Percentiles rank a stretch among this genome's conserved stretches.
Evolutionary conservation across 2,329 filamentous ascomycete species (phyloP).

Genomic region (Penicillium aurantiogriseum): DNA sequence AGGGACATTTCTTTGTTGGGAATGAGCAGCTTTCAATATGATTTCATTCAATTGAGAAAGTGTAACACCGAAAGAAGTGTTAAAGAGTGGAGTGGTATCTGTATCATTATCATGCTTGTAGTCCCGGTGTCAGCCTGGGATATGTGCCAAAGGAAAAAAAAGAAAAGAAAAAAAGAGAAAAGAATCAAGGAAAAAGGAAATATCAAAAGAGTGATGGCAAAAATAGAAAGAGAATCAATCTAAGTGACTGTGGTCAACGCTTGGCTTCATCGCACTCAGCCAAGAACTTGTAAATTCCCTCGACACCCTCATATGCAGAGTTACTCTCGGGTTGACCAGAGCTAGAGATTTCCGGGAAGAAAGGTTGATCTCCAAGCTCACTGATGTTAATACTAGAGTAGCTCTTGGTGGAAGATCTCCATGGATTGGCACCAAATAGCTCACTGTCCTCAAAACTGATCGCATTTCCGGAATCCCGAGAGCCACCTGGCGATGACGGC

Average conservation of each 20-base stretch:
- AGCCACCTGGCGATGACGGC: constrained; percentile 25
- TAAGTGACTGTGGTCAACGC: constrained; percentile 13
- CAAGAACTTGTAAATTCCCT: constrained; percentile 66
- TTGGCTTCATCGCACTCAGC: constrained; percentile 59
- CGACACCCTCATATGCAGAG: constrained; percentile 61
- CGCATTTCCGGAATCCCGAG: constrained; percentile 28
- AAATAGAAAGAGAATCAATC: background rate
- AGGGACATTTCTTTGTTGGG: background rate
- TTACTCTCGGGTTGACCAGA: constrained; percentile 30
- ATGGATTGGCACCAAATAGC: constrained; percentile 52
- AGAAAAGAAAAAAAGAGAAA: constrained; percentile 7
- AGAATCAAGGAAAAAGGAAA: constrained; percentile 1
- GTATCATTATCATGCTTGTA: constrained; percentile 17
- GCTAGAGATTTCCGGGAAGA: constrained; percentile 43
- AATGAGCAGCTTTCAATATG: background rate
- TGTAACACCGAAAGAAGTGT: background rate
- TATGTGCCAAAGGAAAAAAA: constrained; percentile 4
- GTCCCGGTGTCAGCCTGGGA: constrained; percentile 9
- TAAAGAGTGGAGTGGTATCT: constrained; percentile 27
- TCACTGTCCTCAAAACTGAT: constrained; percentile 44
- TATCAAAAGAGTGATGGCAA: background rate
- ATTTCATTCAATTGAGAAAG: background rate
- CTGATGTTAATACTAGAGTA: constrained; percentile 60
- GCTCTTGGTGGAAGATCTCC: constrained; percentile 53
- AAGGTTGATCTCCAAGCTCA: constrained; percentile 45